Conservation (phyloP, 371 early-diverging fungal species). For the Mortierella polycephala region DNA sequence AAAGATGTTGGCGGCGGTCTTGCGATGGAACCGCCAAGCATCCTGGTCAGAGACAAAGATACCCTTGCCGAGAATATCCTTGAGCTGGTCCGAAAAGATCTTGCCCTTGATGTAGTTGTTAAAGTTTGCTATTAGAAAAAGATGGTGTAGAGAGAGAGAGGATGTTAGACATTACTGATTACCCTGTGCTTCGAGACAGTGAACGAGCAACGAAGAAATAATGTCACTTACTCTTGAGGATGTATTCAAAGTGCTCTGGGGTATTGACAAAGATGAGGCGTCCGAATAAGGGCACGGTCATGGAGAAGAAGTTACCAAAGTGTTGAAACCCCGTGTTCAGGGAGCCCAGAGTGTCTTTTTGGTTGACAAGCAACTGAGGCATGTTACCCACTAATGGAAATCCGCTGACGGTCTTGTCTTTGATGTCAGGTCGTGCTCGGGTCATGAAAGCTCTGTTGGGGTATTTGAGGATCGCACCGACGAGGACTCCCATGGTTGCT, state of each 20-base stretch:
- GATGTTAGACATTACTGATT: not conserved
- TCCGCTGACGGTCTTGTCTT: conserved; percentile 25
- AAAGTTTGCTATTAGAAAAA: conserved; percentile 24
- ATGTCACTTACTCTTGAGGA: conserved; percentile 36
- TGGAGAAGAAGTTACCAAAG: conserved; percentile 19
- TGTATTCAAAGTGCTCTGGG: conserved; percentile 33
- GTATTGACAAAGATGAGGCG: conserved; percentile 32
- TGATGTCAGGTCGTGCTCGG: conserved; percentile 34
- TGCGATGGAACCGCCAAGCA: conserved; percentile 72
- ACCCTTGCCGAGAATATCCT: conserved; percentile 70
- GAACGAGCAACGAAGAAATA: not conserved
- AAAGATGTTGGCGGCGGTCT: conserved; percentile 74
- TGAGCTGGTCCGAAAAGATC: conserved; percentile 41
- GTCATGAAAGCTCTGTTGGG: conserved; percentile 37
- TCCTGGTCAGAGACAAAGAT: conserved; percentile 72
- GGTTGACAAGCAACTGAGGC: conserved; percentile 22
- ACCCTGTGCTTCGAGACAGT: not conserved
- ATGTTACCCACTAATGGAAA: conserved; percentile 41
- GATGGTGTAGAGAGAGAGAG: not conserved
- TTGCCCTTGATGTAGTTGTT: conserved; percentile 66
- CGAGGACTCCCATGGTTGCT: conserved; percentile 28
- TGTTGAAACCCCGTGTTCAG: conserved; percentile 24
- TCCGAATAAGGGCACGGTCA: conserved; percentile 40
- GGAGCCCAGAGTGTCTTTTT: conserved; percentile 1
- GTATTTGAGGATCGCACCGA: conserved; percentile 37